Base-by-base conservation (phyloP, 768 basidiomycete genomes). In the Albatrellus ellisii region DNA sequence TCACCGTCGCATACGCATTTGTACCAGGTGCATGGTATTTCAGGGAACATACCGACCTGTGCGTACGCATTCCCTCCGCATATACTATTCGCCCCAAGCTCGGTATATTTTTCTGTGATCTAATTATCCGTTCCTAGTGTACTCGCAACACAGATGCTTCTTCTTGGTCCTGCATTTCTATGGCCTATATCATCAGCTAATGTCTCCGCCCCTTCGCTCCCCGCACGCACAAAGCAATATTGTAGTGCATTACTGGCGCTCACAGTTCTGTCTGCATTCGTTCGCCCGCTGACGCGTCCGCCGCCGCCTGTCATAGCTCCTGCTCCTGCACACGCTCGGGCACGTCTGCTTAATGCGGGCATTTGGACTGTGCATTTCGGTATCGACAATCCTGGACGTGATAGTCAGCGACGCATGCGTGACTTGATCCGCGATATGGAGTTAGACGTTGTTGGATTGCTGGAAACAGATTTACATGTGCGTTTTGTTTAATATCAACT, bases 361-460 rank as follows among this genome's bases (percentile, higher is more conserved):
- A 87, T 92, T 22, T 92, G 88, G 89, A 88, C 90, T 0, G 69
- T 94, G 20, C 90, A 94, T 57, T 94, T 94, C 55, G 90, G 90
- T 0, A 64, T 79, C 15, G 75, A 88, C 58, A 77, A 84, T 48
- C 73, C 71, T 32, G 78, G 83, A 2, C 58, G 73, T 46, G 84
- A 87, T 50, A 85, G 82, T 53, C 82, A 84, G 56, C 58, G 70
- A 31, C 64, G 77, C 4, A 75, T 86, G 56, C 63, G 73, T 47
- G 71, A 78, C 44, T 53, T 73, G 29, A 59, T 74, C 20, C 77
- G 77, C 48, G 88, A 90, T 52, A 77, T 90, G 75, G 64, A 91
- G 45, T 66, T 94, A 14, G 90, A 94, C 55, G 68, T 94, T 1
- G 72, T 91, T 4, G 88, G 89, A 0, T 56, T 94, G 41, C 58